Evolutionary conservation across 805 yeast genomes (phyloP), one percentile per base, ranked within the genome.

Genomic region (Hanseniaspora lachancei): DNA sequence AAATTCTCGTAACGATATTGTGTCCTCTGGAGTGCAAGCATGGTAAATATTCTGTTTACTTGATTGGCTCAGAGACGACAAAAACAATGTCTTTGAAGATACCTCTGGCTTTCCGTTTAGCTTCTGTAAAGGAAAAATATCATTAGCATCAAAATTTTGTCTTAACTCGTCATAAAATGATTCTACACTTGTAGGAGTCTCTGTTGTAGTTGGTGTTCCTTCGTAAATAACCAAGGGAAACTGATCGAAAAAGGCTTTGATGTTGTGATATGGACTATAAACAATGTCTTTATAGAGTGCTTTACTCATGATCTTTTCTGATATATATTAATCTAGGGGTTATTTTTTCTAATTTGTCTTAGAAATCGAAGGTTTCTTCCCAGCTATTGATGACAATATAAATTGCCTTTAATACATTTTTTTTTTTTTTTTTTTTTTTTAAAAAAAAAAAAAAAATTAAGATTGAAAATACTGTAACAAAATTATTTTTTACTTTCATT

Each of bases 11-110:
- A 49, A 18, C 13, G 54, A 36, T 15, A 40, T 12, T 8, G 27
- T 49, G 13, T 49, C 54, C 21, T 49, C 54, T 29, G 54, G 54
- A 15, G 54, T 40, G 12, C 29, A 23, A 13, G 54, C 40, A 8
- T 23, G 13, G 23, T 40, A 49, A 20, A 5, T 29, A n/a, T n/a
- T 21, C 29, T 7, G 15, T 5, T 16, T 40, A 12, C 5, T 6
- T 5, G 47, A 40, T 7, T 10, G 35, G 3, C 41, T 29, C 24
- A 49, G 23, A 16, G 35, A 24, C 15, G 54, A 29, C 5, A 49
- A 5, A 15, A 49, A 40, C 7, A 49, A 15, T 2, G 43, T 49
- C 15, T 41, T 21, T 7, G 44, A 23, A 4, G 29, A 1, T 4
- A 2, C 16, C 16, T 6, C 16, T 23, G 9, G 1, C 8, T 18